Percentiles rank a stretch among this genome's conserved stretches.
Evolutionary conservation across 495 filamentous ascomycete genomes (phyloP).

Genomic region (Pseudoneurospora amorphoporcata): DNA sequence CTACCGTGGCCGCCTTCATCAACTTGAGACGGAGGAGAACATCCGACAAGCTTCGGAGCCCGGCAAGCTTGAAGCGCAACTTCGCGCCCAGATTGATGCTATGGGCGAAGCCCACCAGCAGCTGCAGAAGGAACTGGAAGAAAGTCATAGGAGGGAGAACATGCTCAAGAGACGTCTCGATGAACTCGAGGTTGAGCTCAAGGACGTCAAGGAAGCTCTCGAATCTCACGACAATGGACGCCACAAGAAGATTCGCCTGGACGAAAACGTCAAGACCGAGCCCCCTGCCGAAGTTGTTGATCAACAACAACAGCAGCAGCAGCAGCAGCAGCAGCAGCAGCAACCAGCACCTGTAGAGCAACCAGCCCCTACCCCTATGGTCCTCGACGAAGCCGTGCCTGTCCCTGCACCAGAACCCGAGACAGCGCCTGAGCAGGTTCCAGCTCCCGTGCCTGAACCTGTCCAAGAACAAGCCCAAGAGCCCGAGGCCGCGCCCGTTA

Average conservation of each 20-base stretch:
- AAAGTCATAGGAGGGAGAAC: constrained; percentile 65
- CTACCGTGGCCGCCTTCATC: constrained; percentile 76
- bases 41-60: constrained; percentile 47
- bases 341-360: neutral
- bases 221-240: constrained; percentile 25
- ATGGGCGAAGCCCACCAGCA: constrained; percentile 29
- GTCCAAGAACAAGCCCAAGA: neutral
- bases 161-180: constrained; percentile 72
- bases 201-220: constrained; percentile 29
- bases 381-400: neutral
- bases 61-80: constrained; percentile 37
- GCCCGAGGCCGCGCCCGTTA: neutral
- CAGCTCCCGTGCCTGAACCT: neutral
- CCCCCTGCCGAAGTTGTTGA: constrained; percentile 3
- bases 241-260: constrained; percentile 28
- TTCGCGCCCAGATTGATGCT: constrained; percentile 33
- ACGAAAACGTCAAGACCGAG: constrained; percentile 17
- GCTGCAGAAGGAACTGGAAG: constrained; percentile 56
- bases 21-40: constrained; percentile 69
- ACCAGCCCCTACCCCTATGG: neutral
- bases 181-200: constrained; percentile 57
- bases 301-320: neutral
- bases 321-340: neutral
- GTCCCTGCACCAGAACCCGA: neutral
- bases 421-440: neutral